Evolutionary conservation across 148 eudicot species (phyloP).

Genomic region (Cornus kousa): DNA sequence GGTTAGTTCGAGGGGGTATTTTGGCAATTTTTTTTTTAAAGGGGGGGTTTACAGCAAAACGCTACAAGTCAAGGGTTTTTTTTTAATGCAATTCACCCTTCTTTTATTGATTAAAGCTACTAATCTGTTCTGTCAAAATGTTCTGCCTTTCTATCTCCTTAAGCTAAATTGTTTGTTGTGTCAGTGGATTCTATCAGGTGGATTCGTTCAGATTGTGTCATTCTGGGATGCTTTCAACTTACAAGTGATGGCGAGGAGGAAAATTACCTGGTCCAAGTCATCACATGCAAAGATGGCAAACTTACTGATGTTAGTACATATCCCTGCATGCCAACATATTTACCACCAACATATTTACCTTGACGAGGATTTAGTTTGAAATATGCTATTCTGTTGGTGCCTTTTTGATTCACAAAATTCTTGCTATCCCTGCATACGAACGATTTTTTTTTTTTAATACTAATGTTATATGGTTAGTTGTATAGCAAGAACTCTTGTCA

Average conservation of each 20-base stretch:
- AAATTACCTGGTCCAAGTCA: conserved; percentile 72
- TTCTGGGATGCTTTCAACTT: conserved; percentile 65
- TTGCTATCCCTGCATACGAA: not conserved
- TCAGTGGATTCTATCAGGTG: conserved; percentile 88
- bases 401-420: not conserved
- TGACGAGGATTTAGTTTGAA: not conserved
- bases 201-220: conserved; percentile 80
- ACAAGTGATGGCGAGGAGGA: conserved; percentile 60
- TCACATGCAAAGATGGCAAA: conserved; percentile 50
- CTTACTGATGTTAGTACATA: conserved; percentile 56
- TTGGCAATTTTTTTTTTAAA: no score
- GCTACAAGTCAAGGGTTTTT: no score
- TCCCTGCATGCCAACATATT: not conserved
- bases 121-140: not conserved
- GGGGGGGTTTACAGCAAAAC: no score
- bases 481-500: not conserved
- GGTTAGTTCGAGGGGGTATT: no score
- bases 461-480: not conserved
- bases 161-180: conserved; percentile 8
- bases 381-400: not conserved
- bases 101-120: not conserved
- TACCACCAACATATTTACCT: not conserved
- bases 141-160: not conserved
- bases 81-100: not conserved
- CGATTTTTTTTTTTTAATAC: not conserved